Base-by-base conservation (phyloP, 2,329 filamentous ascomycete genomes). In the Penicillium polonicum region DNA sequence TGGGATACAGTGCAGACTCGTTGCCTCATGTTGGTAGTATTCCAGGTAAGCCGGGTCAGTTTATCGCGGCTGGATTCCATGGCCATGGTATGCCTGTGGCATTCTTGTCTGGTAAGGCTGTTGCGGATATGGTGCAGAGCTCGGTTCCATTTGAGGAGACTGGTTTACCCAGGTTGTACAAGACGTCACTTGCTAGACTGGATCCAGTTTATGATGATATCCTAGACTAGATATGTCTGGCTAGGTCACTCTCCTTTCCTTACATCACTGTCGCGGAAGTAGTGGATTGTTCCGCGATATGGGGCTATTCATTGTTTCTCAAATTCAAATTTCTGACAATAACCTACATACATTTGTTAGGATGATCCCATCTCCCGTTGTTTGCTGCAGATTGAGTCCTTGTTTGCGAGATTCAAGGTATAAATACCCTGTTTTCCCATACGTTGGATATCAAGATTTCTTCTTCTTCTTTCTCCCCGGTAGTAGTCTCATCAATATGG, bases 11-110 rank as follows among this genome's bases (percentile, higher is more conserved):
- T 1, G 72, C 74, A 3, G 82, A 84, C 61, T 80, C 77, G 0
- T 66, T 77, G 23, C 82, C 82, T 0, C 79, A 82, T 65, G 75
- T 88, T 55, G 85, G 85, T 0, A 61, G 71, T 1, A 75, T 79
- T 52, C 81, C 79, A 0, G 74, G 69, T 1, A 70, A 67, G 48
- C 61, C 71, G 3, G 78, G 80, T 0, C 66, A 88, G 21, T 88
- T 82, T 78, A 74, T 86, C 2, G 79, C 78, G 15, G 83, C 82
- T 2, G 80, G 84, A 2, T 88, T 88, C 63, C 86, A 88, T 66
- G 87, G 87, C 0, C 84, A 88, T 70, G 85, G 85, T 0, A 88
- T 88, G 86, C 85, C 85, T 0, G 70, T 85, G 19, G 85, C 84
- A 54, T 83, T 84, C 73, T 80, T 84, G 68, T 82, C 80, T 33